A percentile compares a stretch with the other conserved stretches of the same genome.
phyloP scores from a whole-genome alignment of 1,284 basidiomycete genomes.

The Sanghuangporus sanghuang region DNA sequence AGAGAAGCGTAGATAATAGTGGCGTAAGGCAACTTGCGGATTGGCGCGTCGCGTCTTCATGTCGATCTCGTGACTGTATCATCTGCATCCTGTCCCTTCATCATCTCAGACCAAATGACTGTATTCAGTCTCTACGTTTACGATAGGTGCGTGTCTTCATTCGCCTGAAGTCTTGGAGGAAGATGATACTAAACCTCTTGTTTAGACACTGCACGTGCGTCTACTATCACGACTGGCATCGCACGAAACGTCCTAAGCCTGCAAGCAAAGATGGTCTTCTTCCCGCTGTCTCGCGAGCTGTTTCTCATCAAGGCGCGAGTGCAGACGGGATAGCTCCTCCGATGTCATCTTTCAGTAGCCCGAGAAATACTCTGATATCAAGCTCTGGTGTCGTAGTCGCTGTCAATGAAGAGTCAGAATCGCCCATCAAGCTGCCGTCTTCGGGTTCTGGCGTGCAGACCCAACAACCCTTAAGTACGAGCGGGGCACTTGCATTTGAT shows the following conservation, averaged over 20 bases:
- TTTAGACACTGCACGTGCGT: constrained; percentile 83
- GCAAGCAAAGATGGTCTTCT: constrained; percentile 68
- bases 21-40: not conserved
- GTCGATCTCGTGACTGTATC: not conserved
- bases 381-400: constrained; percentile 65
- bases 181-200: not conserved
- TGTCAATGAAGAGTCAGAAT: constrained; percentile 43
- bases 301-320: constrained; percentile 39
- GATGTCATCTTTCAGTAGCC: constrained; percentile 42
- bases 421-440: constrained; percentile 25
- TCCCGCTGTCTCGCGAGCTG: constrained; percentile 66
- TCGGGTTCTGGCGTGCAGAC: constrained; percentile 22
- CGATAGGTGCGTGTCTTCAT: not conserved
- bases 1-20: not conserved
- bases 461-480: constrained; percentile 20
- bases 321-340: constrained; percentile 29
- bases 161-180: not conserved
- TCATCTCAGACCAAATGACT: not conserved
- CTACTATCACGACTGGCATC: constrained; percentile 93
- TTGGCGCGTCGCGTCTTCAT: not conserved
- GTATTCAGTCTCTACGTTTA: not conserved
- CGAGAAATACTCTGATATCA: constrained; percentile 57
- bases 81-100: not conserved
- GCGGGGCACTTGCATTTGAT: constrained; percentile 80
- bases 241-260: constrained; percentile 66